phyloP scores from a whole-genome alignment of 2,329 filamentous ascomycete genomes.

The Raffaelea arxii region DNA sequence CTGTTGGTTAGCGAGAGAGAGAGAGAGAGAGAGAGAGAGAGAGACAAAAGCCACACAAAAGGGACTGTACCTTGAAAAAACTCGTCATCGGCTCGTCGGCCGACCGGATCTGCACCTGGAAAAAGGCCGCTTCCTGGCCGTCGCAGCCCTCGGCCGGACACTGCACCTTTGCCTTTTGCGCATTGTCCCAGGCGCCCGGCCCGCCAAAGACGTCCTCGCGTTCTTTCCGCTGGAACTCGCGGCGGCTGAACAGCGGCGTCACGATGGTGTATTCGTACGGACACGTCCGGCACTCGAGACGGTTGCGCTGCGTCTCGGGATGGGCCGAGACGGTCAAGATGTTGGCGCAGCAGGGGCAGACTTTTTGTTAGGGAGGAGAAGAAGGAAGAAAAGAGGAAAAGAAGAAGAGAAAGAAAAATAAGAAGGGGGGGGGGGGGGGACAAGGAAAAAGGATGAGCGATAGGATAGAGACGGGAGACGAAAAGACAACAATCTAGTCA shows the following conservation, averaged over 20 bases:
- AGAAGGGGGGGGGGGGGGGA: neutral
- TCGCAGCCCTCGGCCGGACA: constrained; percentile 75
- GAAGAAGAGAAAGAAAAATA: neutral
- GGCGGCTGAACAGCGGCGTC: constrained; percentile 69
- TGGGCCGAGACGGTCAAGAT: constrained; percentile 63
- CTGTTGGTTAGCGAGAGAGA: constrained; percentile 22
- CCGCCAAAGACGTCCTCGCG: constrained; percentile 86
- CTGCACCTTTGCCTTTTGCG: constrained; percentile 73
- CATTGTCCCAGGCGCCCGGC: constrained; percentile 81
- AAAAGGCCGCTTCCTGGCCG: constrained; percentile 81
- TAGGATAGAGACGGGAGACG: neutral
- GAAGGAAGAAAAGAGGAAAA: neutral
- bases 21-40: neutral
- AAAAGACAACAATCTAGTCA: neutral
- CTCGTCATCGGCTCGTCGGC: constrained; percentile 98
- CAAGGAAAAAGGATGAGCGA: constrained; percentile 5
- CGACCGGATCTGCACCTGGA: constrained; percentile 94
- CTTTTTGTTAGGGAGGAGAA: constrained; percentile 27
- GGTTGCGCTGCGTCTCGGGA: constrained; percentile 51
- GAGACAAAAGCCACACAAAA: neutral
- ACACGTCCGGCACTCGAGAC: constrained; percentile 91
- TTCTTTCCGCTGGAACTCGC: constrained; percentile 78
- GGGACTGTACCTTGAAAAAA: constrained; percentile 88
- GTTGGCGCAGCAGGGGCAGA: constrained; percentile 79
- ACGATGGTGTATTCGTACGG: constrained; percentile 83